Base-by-base conservation (phyloP, 306 rosid genomes). In the Ceratonia siliqua region DNA sequence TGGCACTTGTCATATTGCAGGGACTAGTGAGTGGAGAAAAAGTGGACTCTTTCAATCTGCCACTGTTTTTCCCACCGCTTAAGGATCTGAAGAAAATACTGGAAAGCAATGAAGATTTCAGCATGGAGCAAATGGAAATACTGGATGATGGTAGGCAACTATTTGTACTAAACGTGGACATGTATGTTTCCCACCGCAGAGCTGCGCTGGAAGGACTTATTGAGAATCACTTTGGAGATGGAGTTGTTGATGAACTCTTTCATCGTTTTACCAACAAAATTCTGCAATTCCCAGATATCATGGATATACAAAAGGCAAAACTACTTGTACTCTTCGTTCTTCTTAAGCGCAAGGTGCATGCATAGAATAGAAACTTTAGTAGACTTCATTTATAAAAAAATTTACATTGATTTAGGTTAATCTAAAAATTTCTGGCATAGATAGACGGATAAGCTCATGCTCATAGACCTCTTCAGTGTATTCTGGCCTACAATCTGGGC, bases 21-120 rank as follows among this genome's bases (percentile, higher is more conserved):
- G 78, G 82, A 18, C 55, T 70, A 20, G 66, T 81, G 3, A 59
- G 32, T 36, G 85, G 76, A 70, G 78, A 72, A 59, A 72, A 77
- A 25, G 80, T 82, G 80, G 77, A 82, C 50, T 22, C 52, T 24
- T 82, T 78, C 69, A 82, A 82, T 53, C 8, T 82, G 15, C 82
- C 86, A 4, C n/a, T 68, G 5, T 68, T n/a, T 56, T 73, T 58
- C 56, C 18, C 86, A 53, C 36, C 63, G 10, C 24, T 58, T 10
- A 52, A 71, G 52, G 70, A 68, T 25, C 25, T 68, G 74, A 73
- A 32, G 79, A 48, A 57, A 53, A 66, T 82, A 21, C 3, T 82
- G 2, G 63, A 66, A 45, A 77, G 79, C 1, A 77, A 59, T 73
- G 69, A 24, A 14, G 61, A 58, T 54, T 82, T 78, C 70, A 73